Conservation (phyloP, 73 alveolate species). For the Tetrahymena malaccensis region DNA sequence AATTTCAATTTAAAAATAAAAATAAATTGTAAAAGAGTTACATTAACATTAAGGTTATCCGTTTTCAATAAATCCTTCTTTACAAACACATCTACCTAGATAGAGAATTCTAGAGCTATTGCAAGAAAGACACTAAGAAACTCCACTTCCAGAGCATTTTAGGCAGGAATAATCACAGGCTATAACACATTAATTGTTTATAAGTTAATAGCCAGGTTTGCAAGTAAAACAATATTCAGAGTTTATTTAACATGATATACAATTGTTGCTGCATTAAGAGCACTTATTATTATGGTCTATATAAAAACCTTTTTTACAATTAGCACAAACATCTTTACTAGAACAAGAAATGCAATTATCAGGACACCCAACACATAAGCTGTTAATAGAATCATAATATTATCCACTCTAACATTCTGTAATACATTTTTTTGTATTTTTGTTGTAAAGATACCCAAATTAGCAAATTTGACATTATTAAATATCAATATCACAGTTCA, state of each 20-base stretch:
- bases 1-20: too few species aligned
- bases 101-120: not conserved
- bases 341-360: not conserved
- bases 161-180: not conserved
- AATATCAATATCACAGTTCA: not conserved
- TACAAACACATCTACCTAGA: not conserved
- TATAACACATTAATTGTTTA: not conserved
- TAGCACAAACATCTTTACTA: not conserved
- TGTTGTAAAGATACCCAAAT: not conserved
- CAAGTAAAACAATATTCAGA: not conserved
- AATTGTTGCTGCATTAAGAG: not conserved
- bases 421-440: not conserved
- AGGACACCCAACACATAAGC: not conserved
- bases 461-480: not conserved
- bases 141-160: not conserved
- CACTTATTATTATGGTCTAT: not conserved
- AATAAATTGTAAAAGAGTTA: too few species aligned
- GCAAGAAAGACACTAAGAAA: not conserved
- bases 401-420: not conserved
- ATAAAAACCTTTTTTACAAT: not conserved
- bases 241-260: not conserved
- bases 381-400: not conserved
- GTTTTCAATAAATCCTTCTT: not conserved
- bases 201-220: not conserved
- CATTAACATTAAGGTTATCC: not conserved